These are phyloP conservation scores for Aphanomyces astaci DNA, from an alignment of 352 stramenopile species.

Conservation along the genomic window DNA sequence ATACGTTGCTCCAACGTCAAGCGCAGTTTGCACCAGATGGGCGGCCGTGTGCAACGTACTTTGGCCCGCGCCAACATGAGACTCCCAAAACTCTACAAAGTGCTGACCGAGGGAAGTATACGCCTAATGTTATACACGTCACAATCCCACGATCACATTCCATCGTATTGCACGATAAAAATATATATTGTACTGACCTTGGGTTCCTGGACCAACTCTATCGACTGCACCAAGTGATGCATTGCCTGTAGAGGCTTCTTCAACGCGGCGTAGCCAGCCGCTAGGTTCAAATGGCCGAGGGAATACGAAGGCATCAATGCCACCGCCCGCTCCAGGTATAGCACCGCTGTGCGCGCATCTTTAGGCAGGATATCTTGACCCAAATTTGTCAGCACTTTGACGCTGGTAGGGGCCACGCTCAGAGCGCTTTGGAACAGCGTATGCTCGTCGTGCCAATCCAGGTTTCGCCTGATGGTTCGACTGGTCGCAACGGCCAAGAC, in stretches of 20 bases:
- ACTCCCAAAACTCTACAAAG: constrained; percentile 6
- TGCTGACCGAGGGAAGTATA: neutral
- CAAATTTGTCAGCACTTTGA: constrained; percentile 71
- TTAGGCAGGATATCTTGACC: constrained; percentile 30
- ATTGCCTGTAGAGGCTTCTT: constrained; percentile 9
- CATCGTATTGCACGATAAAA: neutral
- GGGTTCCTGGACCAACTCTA: neutral
- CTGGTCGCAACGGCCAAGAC: neutral
- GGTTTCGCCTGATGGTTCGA: constrained; percentile 34
- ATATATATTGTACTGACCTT: neutral
- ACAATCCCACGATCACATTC: no score
- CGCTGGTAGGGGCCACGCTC: constrained; percentile 48
- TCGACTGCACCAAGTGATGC: neutral
- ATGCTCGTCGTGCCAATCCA: constrained; percentile 56
- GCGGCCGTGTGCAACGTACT: neutral
- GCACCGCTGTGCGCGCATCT: constrained; percentile 23
- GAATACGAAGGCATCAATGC: constrained; percentile 40
- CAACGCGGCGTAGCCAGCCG: constrained; percentile 30
- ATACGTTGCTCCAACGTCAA: neutral
- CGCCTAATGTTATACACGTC: no score
- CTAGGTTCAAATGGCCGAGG: constrained; percentile 50
- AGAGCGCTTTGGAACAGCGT: constrained; percentile 49
- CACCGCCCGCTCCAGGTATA: constrained; percentile 33
- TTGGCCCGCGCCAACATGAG: neutral
- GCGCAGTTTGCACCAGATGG: neutral